Base-by-base conservation (phyloP, 371 early-diverging fungal genomes). In the Lichtheimia ramosa region DNA sequence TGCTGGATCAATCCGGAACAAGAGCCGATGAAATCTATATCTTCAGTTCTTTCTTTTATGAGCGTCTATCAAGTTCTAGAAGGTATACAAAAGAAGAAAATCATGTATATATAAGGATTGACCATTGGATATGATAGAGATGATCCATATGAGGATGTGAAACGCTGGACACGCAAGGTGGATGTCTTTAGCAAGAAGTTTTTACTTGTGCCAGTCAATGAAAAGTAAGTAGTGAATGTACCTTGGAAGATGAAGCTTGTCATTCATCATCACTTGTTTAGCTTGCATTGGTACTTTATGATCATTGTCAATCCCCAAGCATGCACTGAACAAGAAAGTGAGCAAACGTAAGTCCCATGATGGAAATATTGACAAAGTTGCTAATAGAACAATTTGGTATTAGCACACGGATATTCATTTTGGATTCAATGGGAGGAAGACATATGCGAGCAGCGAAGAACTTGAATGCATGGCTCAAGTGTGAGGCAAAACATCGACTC, bases 211-310 rank as follows among this genome's bases (percentile, higher is more conserved):
- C 90, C 90, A 1, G 84, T 89, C 50, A 81, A 88, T 59, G 89
- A 89, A 64, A 71, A 76, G 85, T 87, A 73, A 28, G 77, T 63
- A 16, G 46, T 16, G 46, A 1, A 46, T 16, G 46, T 0, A 16
- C 5, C 2, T 21, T 34, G 0, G 34, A 8, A 10, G 34, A 34
- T 10, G 25, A 34, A 6, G 6, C 34, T 27, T 34, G 34, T 8
- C 34, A 34, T 34, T 34, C n/a, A 21, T 49, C 8, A 5, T 34
- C 18, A 5, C 58, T 5, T 51, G 12, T n/a, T 39, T 53, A 77
- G 77, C 39, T 51, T 82, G 55, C 90, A 90, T 55, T 90, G 90
- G 90, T 87, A 87, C 65, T 66, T 87, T 1, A 83, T 81, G 13
- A 68, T 90, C n/a, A 75, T 90, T n/a, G 74, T 69, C 64, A 83